Conservation (phyloP, 768 basidiomycete genomes). For the Panus rudis region DNA sequence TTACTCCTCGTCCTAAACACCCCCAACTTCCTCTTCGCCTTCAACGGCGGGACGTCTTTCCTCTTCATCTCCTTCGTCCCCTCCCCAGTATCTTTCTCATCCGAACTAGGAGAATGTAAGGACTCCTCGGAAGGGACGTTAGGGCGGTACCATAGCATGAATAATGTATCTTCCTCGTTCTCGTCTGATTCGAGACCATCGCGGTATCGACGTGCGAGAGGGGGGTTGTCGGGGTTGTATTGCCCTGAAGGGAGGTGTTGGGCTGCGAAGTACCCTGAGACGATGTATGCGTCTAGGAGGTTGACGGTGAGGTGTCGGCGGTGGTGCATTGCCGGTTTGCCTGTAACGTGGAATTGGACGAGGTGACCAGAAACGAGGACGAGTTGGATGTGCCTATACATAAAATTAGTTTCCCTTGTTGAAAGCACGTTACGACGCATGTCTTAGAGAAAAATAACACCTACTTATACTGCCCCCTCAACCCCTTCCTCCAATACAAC, state of each 20-base stretch:
- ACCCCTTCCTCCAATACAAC: constrained; percentile 62
- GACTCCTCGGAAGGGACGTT: constrained; percentile 2
- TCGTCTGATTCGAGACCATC: constrained; percentile 90
- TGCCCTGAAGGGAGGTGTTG: constrained; percentile 58
- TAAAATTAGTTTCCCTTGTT: neutral
- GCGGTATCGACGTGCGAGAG: constrained; percentile 68
- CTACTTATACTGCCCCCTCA: constrained; percentile 74
- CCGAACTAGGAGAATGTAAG: constrained; percentile 1
- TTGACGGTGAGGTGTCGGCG: constrained; percentile 48
- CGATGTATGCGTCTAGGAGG: constrained; percentile 72
- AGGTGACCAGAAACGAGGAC: constrained; percentile 73
- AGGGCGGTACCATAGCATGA: constrained; percentile 66
- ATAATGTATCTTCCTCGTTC: constrained; percentile 79
- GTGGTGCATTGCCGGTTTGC: constrained; percentile 49
- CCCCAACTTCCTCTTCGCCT: constrained; percentile 49
- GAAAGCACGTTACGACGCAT: too few relatives aligned
- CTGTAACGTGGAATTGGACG: constrained; percentile 61
- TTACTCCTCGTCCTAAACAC: constrained; percentile 73
- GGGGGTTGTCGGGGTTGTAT: constrained; percentile 44
- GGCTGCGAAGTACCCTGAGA: constrained; percentile 80
- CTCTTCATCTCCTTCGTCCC: too few relatives aligned
- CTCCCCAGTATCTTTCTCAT: constrained; percentile 1
- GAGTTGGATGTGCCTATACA: constrained; percentile 55
- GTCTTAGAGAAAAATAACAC: constrained; percentile 19
- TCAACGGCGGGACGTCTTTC: constrained; percentile 42